Evolutionary conservation across 2,329 filamentous ascomycete genomes (phyloP).

Genomic region (Colletotrichum acutatum): DNA sequence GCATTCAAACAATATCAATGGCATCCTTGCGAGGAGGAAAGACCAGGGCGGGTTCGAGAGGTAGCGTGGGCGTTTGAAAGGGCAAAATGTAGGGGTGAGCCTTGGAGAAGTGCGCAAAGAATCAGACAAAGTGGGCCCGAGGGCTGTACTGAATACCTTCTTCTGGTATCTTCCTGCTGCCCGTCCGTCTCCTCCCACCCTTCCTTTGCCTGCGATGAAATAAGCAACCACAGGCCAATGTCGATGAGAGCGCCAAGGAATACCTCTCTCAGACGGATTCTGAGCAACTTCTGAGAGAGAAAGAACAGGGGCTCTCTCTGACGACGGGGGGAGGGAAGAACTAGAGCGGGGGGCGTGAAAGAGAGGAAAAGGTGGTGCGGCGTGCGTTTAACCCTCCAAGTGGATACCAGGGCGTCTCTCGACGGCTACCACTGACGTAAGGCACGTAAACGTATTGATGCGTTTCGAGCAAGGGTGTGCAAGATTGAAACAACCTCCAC

Average conservation of each 20-base stretch:
- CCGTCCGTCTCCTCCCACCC: not conserved
- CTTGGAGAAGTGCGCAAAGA: not conserved
- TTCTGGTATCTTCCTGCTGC: not conserved
- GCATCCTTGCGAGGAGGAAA: slow-evolving; percentile 12
- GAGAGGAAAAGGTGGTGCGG: slow-evolving; percentile 2
- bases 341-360: not conserved
- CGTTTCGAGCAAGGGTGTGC: slow-evolving; percentile 36
- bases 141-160: not conserved
- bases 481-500: slow-evolving; percentile 36
- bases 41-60: not conserved
- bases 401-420: slow-evolving; percentile 15
- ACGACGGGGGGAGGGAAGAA: not conserved
- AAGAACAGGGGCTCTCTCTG: slow-evolving; percentile 1
- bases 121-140: not conserved
- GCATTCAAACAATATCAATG: slow-evolving; percentile 23
- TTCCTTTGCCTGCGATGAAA: not conserved
- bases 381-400: not conserved
- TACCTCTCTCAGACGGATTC: slow-evolving; percentile 3
- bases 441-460: slow-evolving; percentile 31
- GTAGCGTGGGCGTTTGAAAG: not conserved
- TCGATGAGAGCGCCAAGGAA: slow-evolving; percentile 29
- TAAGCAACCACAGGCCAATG: slow-evolving; percentile 31
- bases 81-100: not conserved
- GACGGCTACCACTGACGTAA: slow-evolving; percentile 35
- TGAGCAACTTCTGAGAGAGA: not conserved